phyloP scores from a whole-genome alignment of 2,329 filamentous ascomycete genomes.

The Cytospora piceae region DNA sequence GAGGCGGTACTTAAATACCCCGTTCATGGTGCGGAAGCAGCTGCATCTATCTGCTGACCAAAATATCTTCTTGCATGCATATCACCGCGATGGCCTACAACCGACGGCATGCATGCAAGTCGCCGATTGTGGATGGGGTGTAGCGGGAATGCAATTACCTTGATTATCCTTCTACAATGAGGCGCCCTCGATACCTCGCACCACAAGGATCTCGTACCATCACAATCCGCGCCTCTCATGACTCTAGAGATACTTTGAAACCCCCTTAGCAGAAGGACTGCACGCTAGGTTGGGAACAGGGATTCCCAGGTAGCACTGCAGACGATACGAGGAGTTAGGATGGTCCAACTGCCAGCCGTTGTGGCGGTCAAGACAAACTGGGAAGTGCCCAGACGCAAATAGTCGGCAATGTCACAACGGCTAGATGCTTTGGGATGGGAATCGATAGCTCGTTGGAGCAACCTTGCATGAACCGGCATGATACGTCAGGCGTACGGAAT shows the following conservation, averaged over 20 bases:
- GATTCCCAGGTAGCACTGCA: constrained; percentile 25
- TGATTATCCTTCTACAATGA: background rate
- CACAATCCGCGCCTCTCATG: background rate
- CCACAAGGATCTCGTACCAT: background rate
- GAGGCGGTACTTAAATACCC: background rate
- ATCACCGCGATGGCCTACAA: background rate
- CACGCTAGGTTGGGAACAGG: constrained; percentile 11
- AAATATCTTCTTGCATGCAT: background rate
- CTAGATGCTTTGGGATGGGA: background rate
- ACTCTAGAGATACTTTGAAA: background rate
- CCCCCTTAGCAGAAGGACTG: constrained; percentile 15
- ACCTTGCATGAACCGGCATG: background rate
- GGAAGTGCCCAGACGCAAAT: background rate
- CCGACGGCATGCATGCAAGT: background rate
- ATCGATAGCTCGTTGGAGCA: background rate
- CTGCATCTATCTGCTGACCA: background rate
- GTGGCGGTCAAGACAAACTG: background rate
- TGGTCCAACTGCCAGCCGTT: constrained; percentile 15
- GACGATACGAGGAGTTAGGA: constrained; percentile 23
- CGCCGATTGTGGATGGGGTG: background rate
- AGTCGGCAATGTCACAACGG: background rate
- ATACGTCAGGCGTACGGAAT: background rate
- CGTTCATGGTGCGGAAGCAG: background rate
- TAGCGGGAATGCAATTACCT: background rate
- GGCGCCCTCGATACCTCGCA: background rate